Conservation (phyloP, 805 yeast genomes). For the Ogataea salicorniae region DNA sequence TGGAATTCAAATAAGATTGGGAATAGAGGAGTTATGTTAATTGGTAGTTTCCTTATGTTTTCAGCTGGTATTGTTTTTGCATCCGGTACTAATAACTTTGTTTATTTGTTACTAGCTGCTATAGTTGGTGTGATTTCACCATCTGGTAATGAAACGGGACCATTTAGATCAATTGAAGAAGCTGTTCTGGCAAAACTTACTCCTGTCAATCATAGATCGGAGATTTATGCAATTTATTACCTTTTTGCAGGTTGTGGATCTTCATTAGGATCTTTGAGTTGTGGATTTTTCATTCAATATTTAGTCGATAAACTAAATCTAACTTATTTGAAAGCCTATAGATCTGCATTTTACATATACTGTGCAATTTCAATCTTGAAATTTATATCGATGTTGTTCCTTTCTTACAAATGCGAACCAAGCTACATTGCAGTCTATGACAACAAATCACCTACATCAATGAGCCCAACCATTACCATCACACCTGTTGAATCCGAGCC, state of each 20-base stretch:
- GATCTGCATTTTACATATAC: slow-evolving; percentile 53
- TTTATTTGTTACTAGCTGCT: slow-evolving; percentile 43
- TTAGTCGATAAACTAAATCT: slow-evolving; percentile 31
- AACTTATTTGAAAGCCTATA: slow-evolving; percentile 30
- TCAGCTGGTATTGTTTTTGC: slow-evolving; percentile 63
- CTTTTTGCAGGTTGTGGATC: slow-evolving; percentile 65
- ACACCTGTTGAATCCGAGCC: too few relatives aligned
- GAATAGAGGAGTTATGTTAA: slow-evolving; percentile 54
- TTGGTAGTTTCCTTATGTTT: slow-evolving; percentile 66
- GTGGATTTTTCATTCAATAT: slow-evolving; percentile 56
- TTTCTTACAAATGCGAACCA: slow-evolving; percentile 52
- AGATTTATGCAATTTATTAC: slow-evolving; percentile 70
- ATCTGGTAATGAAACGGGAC: slow-evolving; percentile 87
- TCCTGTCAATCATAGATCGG: slow-evolving; percentile 57
- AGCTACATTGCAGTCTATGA: slow-evolving; percentile 15
- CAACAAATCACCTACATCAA: too few relatives aligned
- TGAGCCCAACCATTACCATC: too few relatives aligned
- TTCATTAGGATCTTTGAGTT: slow-evolving; percentile 62
- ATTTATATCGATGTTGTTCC: slow-evolving; percentile 41
- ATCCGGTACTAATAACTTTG: too few relatives aligned
- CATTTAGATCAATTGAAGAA: slow-evolving; percentile 83
- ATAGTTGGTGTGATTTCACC: slow-evolving; percentile 84
- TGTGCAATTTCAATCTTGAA: slow-evolving; percentile 50
- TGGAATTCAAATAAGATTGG: slow-evolving; percentile 76
- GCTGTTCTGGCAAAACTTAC: slow-evolving; percentile 78